Base-by-base conservation (phyloP, 1,139 yeast genomes). In the Candida sanyaensis region DNA sequence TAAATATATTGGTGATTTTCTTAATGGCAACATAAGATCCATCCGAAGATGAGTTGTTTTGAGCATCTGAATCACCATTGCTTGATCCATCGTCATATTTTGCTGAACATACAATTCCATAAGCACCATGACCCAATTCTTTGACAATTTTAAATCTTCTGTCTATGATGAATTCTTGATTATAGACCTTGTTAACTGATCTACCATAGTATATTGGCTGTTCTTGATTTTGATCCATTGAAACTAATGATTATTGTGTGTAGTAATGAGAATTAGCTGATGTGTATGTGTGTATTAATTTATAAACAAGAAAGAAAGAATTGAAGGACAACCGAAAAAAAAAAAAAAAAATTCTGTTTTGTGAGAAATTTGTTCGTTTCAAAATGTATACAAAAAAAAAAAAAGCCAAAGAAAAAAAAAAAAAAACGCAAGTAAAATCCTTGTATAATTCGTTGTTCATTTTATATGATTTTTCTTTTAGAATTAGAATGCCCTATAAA, bases 61-160 rank as follows among this genome's bases (percentile, higher is more conserved):
- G 38, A 27, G 38, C 26, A 9, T 39, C 24, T 10, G 33, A 11
- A 9, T 34, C 34, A 10, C 17, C 31, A 23, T 49, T 50, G 32
- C 52, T 47, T 2, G 50, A 45, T n/a, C 86, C 87, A 46, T 84
- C 89, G 49, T 88, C 93, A 66, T 92, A 92, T 60, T 83, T 81
- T 30, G 99, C 98, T 1, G 96, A 88, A 61, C 97, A 93, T 5
- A 93, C 98, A 6, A 92, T 84, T 30, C 99, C 99, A 63, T 93
- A 93, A 1, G 99, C 97, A 4, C 99, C 99, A 60, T 92, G 97
- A 27, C 99, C 99, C 43, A 93, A 78, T 59, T 91, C 97, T 60
- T 91, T 89, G 52, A 89, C 88, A 56, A 93, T 78, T 62, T 88
- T 86, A 67, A 91, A 89, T 50, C 96, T 74, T 56, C 82, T 82